phyloP scores from a whole-genome alignment of 2,329 filamentous ascomycete genomes.

The Pseudogymnoascus sp. region DNA sequence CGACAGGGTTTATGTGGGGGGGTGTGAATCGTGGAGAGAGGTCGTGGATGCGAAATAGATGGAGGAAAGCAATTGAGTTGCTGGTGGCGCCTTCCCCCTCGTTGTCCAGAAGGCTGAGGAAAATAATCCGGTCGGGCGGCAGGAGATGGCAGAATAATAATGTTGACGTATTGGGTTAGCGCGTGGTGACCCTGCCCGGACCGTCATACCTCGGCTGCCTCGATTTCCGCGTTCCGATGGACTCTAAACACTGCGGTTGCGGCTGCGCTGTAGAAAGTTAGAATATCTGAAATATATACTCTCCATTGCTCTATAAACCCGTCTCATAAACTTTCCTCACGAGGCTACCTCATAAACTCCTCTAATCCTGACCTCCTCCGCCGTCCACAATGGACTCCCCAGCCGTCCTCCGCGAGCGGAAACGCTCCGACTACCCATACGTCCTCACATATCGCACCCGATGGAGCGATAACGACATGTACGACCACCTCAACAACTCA shows the following conservation, averaged over 20 bases:
- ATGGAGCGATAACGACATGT: slow-evolving; percentile 48
- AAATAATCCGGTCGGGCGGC: neutral
- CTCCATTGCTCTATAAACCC: neutral
- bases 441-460: slow-evolving; percentile 74
- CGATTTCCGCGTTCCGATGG: neutral
- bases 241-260: neutral
- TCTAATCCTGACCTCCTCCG: neutral
- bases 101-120: neutral
- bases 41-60: neutral
- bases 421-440: slow-evolving; percentile 65
- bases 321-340: neutral
- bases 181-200: neutral
- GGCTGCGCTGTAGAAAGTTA: neutral
- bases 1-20: slow-evolving; percentile 30
- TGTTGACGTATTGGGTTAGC: neutral
- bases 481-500: slow-evolving; percentile 79
- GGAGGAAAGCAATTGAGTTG: neutral
- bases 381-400: neutral
- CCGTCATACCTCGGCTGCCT: neutral
- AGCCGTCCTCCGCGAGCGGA: neutral
- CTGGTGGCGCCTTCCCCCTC: neutral
- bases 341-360: neutral
- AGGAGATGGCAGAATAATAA: neutral
- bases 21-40: neutral
- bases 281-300: slow-evolving; percentile 5